phyloP scores from a whole-genome alignment of 768 basidiomycete species.

The Trametes gibbosa region DNA sequence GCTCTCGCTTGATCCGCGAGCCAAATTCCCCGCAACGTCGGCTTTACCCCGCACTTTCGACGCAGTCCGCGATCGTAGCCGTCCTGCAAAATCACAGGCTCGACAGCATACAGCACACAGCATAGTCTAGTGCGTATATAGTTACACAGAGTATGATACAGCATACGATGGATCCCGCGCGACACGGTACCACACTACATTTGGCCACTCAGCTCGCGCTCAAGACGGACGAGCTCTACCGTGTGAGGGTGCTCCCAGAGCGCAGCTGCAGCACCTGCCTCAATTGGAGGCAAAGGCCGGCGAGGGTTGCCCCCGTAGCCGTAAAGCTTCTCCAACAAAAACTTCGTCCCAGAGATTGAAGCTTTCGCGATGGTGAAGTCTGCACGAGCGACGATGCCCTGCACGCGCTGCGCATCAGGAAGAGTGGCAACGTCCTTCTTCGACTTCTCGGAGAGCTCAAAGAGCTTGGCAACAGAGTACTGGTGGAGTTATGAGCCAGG shows the following conservation, averaged over 20 bases:
- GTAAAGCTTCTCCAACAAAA: conserved; percentile 63
- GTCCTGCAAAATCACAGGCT: neutral
- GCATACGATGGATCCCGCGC: neutral
- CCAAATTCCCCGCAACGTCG: conserved; percentile 10
- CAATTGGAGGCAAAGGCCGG: conserved; percentile 70
- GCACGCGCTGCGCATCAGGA: conserved; percentile 66
- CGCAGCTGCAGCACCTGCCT: conserved; percentile 48
- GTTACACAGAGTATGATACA: conserved; percentile 5
- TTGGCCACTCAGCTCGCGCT: conserved; percentile 53
- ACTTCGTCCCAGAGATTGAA: conserved; percentile 84
- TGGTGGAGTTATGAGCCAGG: conserved; percentile 27
- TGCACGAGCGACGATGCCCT: conserved; percentile 76
- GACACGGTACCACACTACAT: neutral
- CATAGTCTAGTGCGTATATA: neutral
- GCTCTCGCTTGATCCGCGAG: conserved; percentile 4
- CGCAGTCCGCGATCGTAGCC: neutral
- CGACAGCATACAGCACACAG: neutral
- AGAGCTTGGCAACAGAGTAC: conserved; percentile 58
- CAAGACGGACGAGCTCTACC: conserved; percentile 58
- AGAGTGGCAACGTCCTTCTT: conserved; percentile 54
- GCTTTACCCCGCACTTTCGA: conserved; percentile 14
- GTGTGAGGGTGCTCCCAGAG: conserved; percentile 75
- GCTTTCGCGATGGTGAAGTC: conserved; percentile 78
- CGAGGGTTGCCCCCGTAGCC: conserved; percentile 81
- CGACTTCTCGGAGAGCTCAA: conserved; percentile 56